phyloP scores from a whole-genome alignment of 805 yeast genomes.

The Ogataea parapolymorpha region DNA sequence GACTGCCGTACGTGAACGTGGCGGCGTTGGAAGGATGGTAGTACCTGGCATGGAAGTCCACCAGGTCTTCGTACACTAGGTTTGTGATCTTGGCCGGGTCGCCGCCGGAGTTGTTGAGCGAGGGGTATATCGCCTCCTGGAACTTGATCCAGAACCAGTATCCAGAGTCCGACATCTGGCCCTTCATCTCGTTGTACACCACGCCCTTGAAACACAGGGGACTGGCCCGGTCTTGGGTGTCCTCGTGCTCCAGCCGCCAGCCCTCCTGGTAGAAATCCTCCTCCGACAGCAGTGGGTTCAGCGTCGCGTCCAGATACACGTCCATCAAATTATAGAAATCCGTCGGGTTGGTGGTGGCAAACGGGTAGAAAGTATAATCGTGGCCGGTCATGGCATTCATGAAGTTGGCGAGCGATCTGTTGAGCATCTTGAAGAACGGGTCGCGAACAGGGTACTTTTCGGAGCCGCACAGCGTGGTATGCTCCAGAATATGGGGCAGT shows the following conservation, averaged over 20 bases:
- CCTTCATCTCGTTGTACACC: constrained; percentile 98
- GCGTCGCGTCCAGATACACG: constrained; percentile 84
- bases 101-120: constrained; percentile 89
- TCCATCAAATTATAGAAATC: constrained; percentile 83
- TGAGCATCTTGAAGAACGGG: constrained; percentile 96
- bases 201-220: constrained; percentile 87
- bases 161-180: constrained; percentile 86
- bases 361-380: constrained; percentile 94
- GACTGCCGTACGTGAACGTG: constrained; percentile 84
- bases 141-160: constrained; percentile 82
- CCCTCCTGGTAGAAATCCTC: constrained; percentile 95
- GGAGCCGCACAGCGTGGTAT: constrained; percentile 94
- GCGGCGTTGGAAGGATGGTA: constrained; percentile 91
- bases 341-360: constrained; percentile 83
- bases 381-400: constrained; percentile 99
- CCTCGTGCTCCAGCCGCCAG: constrained; percentile 86
- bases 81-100: constrained; percentile 81
- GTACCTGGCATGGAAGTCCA: constrained; percentile 67
- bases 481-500: constrained; percentile 93
- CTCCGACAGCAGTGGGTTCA: constrained; percentile 71
- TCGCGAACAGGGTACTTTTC: constrained; percentile 89
- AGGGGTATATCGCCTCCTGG: constrained; percentile 79
- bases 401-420: constrained; percentile 88
- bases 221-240: constrained; percentile 50
- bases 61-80: constrained; percentile 68